phyloP scores from a whole-genome alignment of 2,329 filamentous ascomycete genomes.

The Trichoderma harzianum region DNA sequence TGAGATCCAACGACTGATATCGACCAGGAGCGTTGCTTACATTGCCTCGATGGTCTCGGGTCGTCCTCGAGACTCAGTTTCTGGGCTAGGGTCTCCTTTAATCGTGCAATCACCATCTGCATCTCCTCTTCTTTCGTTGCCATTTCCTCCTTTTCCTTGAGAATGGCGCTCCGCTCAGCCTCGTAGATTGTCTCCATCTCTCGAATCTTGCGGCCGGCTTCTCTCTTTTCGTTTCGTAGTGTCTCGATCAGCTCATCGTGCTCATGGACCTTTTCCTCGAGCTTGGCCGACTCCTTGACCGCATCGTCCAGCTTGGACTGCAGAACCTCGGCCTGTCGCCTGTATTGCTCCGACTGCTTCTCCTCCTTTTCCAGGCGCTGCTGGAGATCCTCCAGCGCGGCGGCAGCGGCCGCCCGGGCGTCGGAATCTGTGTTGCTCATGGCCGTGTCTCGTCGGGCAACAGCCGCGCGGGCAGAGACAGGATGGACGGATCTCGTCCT shows the following conservation, averaged over 20 bases:
- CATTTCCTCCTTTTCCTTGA: slow-evolving; percentile 90
- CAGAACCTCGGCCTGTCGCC: slow-evolving; percentile 80
- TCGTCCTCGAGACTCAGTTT: slow-evolving; percentile 59
- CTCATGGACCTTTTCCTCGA: slow-evolving; percentile 87
- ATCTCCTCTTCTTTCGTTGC: slow-evolving; percentile 82
- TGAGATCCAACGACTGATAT: neutral
- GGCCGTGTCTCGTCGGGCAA: slow-evolving; percentile 54
- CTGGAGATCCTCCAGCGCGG: slow-evolving; percentile 79
- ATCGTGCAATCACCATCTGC: slow-evolving; percentile 80
- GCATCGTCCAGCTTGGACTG: slow-evolving; percentile 85
- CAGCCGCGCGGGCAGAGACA: slow-evolving; percentile 70
- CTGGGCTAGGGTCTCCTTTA: slow-evolving; percentile 86
- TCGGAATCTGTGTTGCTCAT: slow-evolving; percentile 61
- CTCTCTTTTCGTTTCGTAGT: slow-evolving; percentile 80
- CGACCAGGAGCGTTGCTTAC: slow-evolving; percentile 37
- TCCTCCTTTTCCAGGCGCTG: slow-evolving; percentile 80
- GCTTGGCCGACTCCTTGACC: slow-evolving; percentile 72
- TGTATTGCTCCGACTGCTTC: slow-evolving; percentile 69
- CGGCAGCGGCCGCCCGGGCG: slow-evolving; percentile 73
- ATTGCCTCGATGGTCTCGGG: slow-evolving; percentile 54
- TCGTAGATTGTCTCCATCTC: slow-evolving; percentile 94
- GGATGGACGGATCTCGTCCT: slow-evolving; percentile 68
- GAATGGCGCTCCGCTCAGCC: slow-evolving; percentile 78
- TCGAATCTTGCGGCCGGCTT: slow-evolving; percentile 75
- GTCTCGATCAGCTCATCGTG: slow-evolving; percentile 78